Base-by-base conservation (phyloP, 768 basidiomycete species). In the Mycena filopes region DNA sequence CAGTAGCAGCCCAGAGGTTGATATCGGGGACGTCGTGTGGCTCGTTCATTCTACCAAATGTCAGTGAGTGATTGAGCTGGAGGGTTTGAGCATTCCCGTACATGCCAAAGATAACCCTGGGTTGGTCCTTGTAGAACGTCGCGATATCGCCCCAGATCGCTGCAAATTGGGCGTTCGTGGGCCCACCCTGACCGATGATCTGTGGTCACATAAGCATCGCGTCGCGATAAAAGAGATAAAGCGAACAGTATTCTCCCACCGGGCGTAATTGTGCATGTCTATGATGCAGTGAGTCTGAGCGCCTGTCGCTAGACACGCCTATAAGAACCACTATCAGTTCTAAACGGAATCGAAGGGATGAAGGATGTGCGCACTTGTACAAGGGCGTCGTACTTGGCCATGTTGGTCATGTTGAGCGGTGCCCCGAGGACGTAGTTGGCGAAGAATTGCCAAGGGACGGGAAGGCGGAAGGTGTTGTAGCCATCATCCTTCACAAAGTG, bases 171-270 rank as follows among this genome's bases (percentile, higher is more conserved):
- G 76, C 82, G 71, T 89, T 81, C 33, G 80, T 79, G 2, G 89
- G 87, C 28, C 87, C 87, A 40, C 87, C 88, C 75, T 89, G 86
- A 2, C 88, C 88, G 49, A 89, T 83, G 38, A 90, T 85, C 80
- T 83, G 60, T 12, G 25, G 23, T 47, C 21, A 11, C 4, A 20
- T 20, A 12, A 8, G 28, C 29, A 23, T 10, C 16, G 26, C 21
- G 33, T 40, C 10, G 5, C 7, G 36, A 28, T n/a, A 16, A 9
- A 31, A 40, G 36, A 59, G 45, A 13, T 29, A 13, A 23, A 21
- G 70, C 75, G 23, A 45, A 81, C 83, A 70, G 72, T 73, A 1
- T 82, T 79, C 53, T 88, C 79, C 77, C 80, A 89, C 31, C 88
- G 77, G 25, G 86, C 88, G 59, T 88, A 88, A 73, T 88, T 89